Percentiles rank a stretch among this genome's conserved stretches.
phyloP scores from a whole-genome alignment of 208 protist genomes.

The Vickermania ingenoplastis region DNA sequence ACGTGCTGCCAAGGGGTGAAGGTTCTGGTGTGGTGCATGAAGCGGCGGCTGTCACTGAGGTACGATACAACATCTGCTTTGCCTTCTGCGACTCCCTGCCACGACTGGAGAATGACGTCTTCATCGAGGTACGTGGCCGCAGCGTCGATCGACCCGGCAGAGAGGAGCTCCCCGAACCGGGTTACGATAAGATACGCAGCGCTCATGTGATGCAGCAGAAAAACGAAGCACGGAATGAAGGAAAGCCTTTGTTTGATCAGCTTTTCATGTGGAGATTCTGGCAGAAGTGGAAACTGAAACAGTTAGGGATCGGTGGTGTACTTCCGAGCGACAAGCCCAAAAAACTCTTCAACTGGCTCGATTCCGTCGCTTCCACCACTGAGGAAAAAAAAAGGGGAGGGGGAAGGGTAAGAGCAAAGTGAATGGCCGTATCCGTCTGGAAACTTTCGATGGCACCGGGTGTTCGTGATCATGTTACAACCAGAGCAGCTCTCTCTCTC shows the following conservation, averaged over 20 bases:
- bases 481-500: too few species aligned
- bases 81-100: constrained; percentile 68
- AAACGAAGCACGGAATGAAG: background rate
- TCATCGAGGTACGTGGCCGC: constrained; percentile 53
- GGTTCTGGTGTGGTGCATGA: constrained; percentile 42
- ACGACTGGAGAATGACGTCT: constrained; percentile 69
- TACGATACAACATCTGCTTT: constrained; percentile 63
- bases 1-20: constrained; percentile 68
- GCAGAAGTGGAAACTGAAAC: too few species aligned
- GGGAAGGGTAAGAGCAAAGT: too few species aligned
- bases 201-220: constrained; percentile 28
- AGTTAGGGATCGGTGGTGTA: too few species aligned
- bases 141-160: constrained; percentile 39
- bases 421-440: too few species aligned
- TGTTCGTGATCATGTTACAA: too few species aligned
- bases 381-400: too few species aligned
- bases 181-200: constrained; percentile 44
- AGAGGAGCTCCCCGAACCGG: constrained; percentile 52
- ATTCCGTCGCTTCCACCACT: too few species aligned
- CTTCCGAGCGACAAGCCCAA: too few species aligned
- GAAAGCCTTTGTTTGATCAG: background rate
- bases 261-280: too few species aligned
- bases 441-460: too few species aligned
- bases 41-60: constrained; percentile 71
- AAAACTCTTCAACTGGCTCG: too few species aligned